Evolutionary conservation across 2,329 filamentous ascomycete species (phyloP).

Genomic region (Blumeriella jaapii): DNA sequence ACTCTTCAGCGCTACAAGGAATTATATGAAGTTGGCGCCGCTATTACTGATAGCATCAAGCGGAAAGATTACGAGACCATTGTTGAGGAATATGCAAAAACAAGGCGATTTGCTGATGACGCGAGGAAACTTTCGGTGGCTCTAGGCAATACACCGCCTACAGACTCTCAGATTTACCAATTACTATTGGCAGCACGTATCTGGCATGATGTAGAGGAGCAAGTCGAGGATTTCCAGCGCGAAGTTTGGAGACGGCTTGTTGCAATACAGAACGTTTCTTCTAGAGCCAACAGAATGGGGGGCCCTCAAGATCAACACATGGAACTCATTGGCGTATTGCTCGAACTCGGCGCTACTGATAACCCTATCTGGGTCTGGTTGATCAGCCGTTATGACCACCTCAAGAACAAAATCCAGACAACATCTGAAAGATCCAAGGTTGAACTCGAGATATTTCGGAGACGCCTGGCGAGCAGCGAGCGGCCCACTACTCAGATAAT

Average conservation of each 20-base stretch:
- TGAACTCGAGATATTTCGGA: slow-evolving; percentile 82
- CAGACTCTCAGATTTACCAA: slow-evolving; percentile 72
- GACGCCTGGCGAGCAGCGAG: slow-evolving; percentile 64
- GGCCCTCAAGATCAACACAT: slow-evolving; percentile 68
- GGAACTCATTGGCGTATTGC: slow-evolving; percentile 75
- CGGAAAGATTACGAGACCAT: slow-evolving; percentile 82
- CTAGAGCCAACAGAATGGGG: slow-evolving; percentile 12
- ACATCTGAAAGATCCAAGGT: slow-evolving; percentile 79
- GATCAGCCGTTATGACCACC: slow-evolving; percentile 73
- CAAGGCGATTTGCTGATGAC: slow-evolving; percentile 71
- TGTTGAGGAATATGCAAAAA: slow-evolving; percentile 75
- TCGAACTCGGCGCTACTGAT: slow-evolving; percentile 91
- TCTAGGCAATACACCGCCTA: slow-evolving; percentile 45
- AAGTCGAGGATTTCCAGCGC: slow-evolving; percentile 76
- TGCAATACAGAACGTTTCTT: slow-evolving; percentile 47
- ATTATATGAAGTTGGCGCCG: slow-evolving; percentile 69
- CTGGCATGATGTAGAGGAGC: slow-evolving; percentile 88
- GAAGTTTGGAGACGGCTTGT: slow-evolving; percentile 78
- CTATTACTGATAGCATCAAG: slow-evolving; percentile 74
- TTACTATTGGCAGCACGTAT: slow-evolving; percentile 82
- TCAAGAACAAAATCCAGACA: slow-evolving; percentile 73
- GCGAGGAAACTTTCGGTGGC: slow-evolving; percentile 56
- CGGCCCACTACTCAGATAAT: slow-evolving; percentile 58
- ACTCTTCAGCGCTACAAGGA: slow-evolving; percentile 70
- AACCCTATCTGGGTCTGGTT: slow-evolving; percentile 98